Conservation (phyloP, 1,284 basidiomycete genomes). For the Melampsora americana region DNA sequence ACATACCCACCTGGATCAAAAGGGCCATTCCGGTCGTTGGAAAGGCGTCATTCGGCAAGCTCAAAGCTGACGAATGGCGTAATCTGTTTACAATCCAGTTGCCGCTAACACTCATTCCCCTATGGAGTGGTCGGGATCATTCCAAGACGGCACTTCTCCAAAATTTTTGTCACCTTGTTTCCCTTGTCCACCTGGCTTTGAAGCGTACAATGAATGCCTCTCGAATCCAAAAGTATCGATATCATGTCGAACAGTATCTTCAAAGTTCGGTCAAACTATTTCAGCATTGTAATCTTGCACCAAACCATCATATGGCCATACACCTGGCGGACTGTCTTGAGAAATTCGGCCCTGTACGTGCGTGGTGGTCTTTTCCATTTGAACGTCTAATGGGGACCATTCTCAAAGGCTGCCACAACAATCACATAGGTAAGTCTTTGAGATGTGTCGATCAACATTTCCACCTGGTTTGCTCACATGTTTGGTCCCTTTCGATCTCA, state of each 20-base stretch:
- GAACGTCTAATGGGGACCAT: not conserved
- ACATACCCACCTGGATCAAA: not conserved
- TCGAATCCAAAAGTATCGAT: not conserved
- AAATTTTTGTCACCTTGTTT: too few relatives aligned
- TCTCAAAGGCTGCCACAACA: slow-evolving; percentile 4
- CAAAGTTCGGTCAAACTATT: not conserved
- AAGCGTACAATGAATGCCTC: not conserved
- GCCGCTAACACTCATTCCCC: too few relatives aligned
- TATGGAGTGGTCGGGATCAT: too few relatives aligned
- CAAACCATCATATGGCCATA: too few relatives aligned
- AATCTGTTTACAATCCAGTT: too few relatives aligned
- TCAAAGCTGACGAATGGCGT: not conserved
- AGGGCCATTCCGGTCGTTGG: not conserved
- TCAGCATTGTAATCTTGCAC: not conserved
- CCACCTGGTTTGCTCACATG: too few relatives aligned
- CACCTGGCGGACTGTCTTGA: slow-evolving; percentile 20
- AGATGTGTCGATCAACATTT: too few relatives aligned
- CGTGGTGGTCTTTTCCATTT: slow-evolving; percentile 23
- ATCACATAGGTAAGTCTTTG: slow-evolving; percentile 2
- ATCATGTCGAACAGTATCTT: slow-evolving; percentile 7
- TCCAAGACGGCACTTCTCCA: too few relatives aligned
- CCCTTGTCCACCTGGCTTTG: not conserved
- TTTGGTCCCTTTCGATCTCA: not conserved
- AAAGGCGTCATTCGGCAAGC: not conserved
- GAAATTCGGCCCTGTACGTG: not conserved